Conservation (phyloP, 805 yeast genomes). For the Scheffersomyces lignosus region DNA sequence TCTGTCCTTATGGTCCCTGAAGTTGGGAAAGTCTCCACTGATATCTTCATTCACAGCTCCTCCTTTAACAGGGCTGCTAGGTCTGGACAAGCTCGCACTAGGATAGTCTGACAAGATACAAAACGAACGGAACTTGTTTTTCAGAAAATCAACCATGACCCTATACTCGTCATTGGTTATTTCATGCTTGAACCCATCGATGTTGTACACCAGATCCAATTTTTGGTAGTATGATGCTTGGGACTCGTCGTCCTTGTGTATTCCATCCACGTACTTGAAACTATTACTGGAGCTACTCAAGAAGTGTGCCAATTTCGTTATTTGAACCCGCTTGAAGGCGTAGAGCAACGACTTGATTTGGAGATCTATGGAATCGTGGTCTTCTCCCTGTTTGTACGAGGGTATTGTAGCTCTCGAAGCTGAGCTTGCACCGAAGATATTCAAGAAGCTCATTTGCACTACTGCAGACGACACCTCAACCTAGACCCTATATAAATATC, state of each 20-base stretch:
- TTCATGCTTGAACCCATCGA: slow-evolving; percentile 38
- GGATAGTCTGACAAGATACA: slow-evolving; percentile 57
- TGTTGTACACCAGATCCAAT: slow-evolving; percentile 58
- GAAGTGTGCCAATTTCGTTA: slow-evolving; percentile 46
- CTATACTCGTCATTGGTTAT: slow-evolving; percentile 60
- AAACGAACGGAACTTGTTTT: slow-evolving; percentile 64
- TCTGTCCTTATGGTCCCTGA: slow-evolving; percentile 25
- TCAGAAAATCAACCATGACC: slow-evolving; percentile 62
- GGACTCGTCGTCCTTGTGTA: slow-evolving; percentile 1
- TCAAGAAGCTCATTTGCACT: background rate
- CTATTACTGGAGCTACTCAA: slow-evolving; percentile 20
- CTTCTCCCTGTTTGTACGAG: slow-evolving; percentile 13
- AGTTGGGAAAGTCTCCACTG: slow-evolving; percentile 14
- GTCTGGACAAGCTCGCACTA: slow-evolving; percentile 18
- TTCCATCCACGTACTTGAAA: slow-evolving; percentile 15
- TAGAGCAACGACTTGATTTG: slow-evolving; percentile 61
- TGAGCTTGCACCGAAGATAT: background rate
- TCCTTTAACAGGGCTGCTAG: slow-evolving; percentile 20
- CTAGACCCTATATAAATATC: too few species aligned
- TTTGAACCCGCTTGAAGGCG: slow-evolving; percentile 52
- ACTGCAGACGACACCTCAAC: too few species aligned
- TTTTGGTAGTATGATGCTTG: slow-evolving; percentile 21
- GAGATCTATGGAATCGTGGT: slow-evolving; percentile 55
- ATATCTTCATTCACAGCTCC: slow-evolving; percentile 1
- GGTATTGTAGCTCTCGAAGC: slow-evolving; percentile 6